Evolutionary conservation across 192 early-diverging fungal species (phyloP).

Genomic region (Coemansia sp.): DNA sequence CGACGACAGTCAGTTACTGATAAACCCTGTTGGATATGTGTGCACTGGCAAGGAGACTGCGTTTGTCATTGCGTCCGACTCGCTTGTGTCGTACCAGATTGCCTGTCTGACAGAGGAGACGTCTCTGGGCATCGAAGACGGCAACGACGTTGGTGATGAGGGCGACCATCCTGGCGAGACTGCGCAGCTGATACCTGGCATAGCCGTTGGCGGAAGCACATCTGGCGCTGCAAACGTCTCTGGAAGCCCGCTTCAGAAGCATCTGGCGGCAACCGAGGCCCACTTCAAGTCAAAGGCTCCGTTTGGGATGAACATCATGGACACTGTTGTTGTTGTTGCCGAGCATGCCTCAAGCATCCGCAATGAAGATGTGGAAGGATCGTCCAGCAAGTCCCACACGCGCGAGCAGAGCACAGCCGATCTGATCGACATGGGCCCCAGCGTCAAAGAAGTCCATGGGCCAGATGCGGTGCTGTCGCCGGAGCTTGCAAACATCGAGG

Average conservation of each 20-base stretch:
- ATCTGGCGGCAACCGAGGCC: constrained; percentile 27
- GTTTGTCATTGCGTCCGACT: constrained; percentile 58
- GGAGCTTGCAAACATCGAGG: constrained; percentile 40
- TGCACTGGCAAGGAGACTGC: constrained; percentile 64
- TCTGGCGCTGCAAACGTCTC: constrained; percentile 2
- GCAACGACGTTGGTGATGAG: neutral
- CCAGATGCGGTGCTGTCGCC: constrained; percentile 18
- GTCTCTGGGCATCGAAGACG: constrained; percentile 11
- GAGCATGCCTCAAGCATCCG: constrained; percentile 20
- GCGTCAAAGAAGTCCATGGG: constrained; percentile 9
- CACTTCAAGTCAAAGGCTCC: constrained; percentile 35
- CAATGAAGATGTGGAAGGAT: constrained; percentile 14
- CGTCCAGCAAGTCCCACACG: neutral
- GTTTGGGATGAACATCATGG: constrained; percentile 54
- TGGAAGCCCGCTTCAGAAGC: constrained; percentile 41
- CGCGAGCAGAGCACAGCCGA: constrained; percentile 4
- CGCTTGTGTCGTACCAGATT: constrained; percentile 48
- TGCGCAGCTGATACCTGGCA: constrained; percentile 32
- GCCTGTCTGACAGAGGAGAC: constrained; percentile 40
- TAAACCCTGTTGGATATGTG: constrained; percentile 63
- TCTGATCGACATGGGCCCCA: neutral
- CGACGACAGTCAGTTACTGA: constrained; percentile 33
- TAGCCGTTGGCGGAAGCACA: neutral
- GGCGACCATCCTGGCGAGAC: constrained; percentile 12
- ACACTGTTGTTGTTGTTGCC: constrained; percentile 44